These are phyloP conservation scores for Blastosporella zonata DNA, from an alignment of 1,284 basidiomycete species.

Conservation along the genomic window DNA sequence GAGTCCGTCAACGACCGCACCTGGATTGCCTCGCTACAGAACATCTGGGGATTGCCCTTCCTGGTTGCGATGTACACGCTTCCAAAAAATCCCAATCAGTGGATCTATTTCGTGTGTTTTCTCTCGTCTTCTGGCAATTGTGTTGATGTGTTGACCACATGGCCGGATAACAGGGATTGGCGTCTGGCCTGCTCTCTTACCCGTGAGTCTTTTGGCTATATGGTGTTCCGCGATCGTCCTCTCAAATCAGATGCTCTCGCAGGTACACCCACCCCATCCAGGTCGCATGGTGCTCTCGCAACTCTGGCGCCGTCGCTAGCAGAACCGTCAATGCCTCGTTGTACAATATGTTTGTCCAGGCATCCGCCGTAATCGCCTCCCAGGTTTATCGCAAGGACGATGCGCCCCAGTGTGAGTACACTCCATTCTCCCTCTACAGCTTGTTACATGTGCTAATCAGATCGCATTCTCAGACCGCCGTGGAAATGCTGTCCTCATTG, in stretches of 20 bases:
- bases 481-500: conserved; percentile 46
- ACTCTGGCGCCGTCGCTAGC: conserved; percentile 52
- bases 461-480: conserved; percentile 36
- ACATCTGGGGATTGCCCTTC: conserved; percentile 53
- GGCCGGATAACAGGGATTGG: conserved; percentile 26
- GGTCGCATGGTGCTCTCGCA: conserved; percentile 55
- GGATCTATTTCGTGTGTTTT: conserved; percentile 43
- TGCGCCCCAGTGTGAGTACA: conserved; percentile 43
- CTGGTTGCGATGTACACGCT: conserved; percentile 46
- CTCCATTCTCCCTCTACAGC: not conserved
- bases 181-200: conserved; percentile 33
- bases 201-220: conserved; percentile 23
- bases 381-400: conserved; percentile 53
- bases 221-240: not conserved
- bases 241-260: not conserved
- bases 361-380: conserved; percentile 39
- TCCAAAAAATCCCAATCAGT: conserved; percentile 43
- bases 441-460: not conserved
- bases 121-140: not conserved
- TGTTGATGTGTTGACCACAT: not conserved
- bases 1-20: conserved; percentile 46
- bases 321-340: conserved; percentile 53
- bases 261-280: conserved; percentile 30
- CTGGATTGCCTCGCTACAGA: conserved; percentile 44
- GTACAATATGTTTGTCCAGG: conserved; percentile 59